phyloP scores from a whole-genome alignment of 768 basidiomycete genomes.

The Cystobasidiopsis lactophilus region DNA sequence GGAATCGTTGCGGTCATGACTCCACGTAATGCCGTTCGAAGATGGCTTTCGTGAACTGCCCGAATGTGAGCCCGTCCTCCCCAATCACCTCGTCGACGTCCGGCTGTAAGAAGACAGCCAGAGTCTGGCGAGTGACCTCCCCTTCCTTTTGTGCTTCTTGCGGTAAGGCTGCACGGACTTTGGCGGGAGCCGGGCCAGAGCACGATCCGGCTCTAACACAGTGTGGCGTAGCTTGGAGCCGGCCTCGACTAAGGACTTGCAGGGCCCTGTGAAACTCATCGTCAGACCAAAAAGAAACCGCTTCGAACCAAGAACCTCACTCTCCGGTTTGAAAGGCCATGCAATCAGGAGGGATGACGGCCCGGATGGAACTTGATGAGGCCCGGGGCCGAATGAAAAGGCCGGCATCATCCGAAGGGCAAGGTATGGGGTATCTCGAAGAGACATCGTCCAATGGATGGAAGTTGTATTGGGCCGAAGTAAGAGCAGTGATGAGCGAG shows the following conservation, averaged over 20 bases:
- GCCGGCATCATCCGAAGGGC: conserved; percentile 58
- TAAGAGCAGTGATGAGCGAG: conserved; percentile 58
- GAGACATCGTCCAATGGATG: conserved; percentile 26
- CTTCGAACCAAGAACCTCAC: no score
- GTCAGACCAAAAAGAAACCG: no score
- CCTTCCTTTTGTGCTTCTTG: conserved; percentile 18
- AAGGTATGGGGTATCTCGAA: conserved; percentile 31
- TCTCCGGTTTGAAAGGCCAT: conserved; percentile 95
- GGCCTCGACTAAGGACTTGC: conserved; percentile 60
- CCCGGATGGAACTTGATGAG: conserved; percentile 46
- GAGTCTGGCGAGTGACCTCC: conserved; percentile 56
- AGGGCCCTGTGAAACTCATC: conserved; percentile 32
- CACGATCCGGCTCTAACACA: conserved; percentile 56
- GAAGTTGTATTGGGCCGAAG: conserved; percentile 69
- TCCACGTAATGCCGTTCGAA: conserved; percentile 39
- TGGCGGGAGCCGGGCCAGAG: conserved; percentile 20
- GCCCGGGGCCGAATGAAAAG: conserved; percentile 77
- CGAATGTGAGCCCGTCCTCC: conserved; percentile 47
- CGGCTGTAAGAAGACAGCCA: conserved; percentile 30
- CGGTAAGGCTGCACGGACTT: conserved; percentile 8
- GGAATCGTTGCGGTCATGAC: no score
- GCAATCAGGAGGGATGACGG: conserved; percentile 61
- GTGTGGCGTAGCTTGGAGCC: conserved; percentile 76
- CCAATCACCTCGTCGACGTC: conserved; percentile 35
- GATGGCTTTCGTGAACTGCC: conserved; percentile 66